Conservation (phyloP, 345 rosid species). For the Eucalyptus shirleyi region DNA sequence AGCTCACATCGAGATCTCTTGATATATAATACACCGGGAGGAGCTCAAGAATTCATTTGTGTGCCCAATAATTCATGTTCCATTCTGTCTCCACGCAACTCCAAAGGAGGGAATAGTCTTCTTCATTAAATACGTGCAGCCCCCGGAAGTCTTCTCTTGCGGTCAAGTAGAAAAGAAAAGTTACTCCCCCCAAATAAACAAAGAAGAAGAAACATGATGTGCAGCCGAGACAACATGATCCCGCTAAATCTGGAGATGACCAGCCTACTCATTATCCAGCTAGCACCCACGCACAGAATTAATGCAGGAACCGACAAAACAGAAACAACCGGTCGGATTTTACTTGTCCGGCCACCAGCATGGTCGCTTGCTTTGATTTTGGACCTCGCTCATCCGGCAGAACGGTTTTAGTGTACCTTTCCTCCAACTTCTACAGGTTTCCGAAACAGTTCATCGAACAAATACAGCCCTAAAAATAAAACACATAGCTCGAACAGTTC, state of each 20-base stretch:
- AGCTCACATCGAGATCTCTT: too few species aligned
- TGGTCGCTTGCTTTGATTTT: neutral
- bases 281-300: neutral
- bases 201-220: neutral
- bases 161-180: neutral
- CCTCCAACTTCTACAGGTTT: neutral
- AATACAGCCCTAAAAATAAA: neutral
- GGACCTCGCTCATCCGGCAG: neutral
- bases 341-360: neutral
- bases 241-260: neutral
- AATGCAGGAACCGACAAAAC: neutral
- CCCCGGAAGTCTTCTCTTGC: neutral
- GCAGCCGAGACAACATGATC: neutral
- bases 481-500: conserved; percentile 18
- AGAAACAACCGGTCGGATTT: neutral
- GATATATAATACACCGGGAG: too few species aligned
- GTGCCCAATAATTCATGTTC: neutral
- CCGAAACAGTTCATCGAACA: neutral
- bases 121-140: neutral
- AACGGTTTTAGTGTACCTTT: neutral
- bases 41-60: too few species aligned
- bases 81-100: neutral
- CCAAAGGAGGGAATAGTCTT: neutral
- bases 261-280: neutral
- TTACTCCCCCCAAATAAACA: neutral